Evolutionary conservation across 2,329 filamentous ascomycete genomes (phyloP).

Genomic region (Fusarium ramigenum): DNA sequence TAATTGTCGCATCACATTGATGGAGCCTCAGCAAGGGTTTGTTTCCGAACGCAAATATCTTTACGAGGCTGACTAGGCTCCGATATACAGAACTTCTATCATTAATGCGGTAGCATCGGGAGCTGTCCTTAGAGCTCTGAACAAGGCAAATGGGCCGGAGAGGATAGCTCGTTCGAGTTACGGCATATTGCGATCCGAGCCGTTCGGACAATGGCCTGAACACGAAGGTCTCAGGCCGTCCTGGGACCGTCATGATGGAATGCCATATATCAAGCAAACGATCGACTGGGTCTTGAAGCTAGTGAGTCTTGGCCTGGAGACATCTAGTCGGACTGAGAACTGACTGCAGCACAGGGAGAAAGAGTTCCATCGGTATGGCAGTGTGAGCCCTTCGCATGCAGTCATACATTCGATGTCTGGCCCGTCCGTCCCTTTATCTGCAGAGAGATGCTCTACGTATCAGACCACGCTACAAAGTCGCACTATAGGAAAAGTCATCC

Average conservation of each 20-base stretch:
- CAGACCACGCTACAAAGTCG: background rate
- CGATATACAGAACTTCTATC: background rate
- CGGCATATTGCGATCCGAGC: background rate
- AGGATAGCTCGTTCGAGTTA: conserved; percentile 2
- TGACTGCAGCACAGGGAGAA: background rate
- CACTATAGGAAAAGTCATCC: background rate
- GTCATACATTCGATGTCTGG: background rate
- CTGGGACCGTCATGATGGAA: background rate
- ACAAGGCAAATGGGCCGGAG: background rate
- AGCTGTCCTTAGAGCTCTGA: background rate
- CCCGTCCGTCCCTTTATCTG: background rate
- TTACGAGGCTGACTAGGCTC: rapidly evolving
- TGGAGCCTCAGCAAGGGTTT: background rate
- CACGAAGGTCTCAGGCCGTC: background rate
- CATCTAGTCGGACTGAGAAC: no score
- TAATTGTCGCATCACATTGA: rapidly evolving
- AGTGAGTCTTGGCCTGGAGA: background rate
- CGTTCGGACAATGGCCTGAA: background rate
- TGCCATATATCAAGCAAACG: background rate
- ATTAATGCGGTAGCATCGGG: background rate
- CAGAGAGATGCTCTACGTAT: background rate
- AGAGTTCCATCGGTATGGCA: background rate
- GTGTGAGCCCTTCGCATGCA: background rate
- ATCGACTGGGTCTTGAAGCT: background rate
- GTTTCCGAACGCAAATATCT: rapidly evolving